Conservation (phyloP, 768 basidiomycete genomes). For the Naganishia vaughanmartiniae region DNA sequence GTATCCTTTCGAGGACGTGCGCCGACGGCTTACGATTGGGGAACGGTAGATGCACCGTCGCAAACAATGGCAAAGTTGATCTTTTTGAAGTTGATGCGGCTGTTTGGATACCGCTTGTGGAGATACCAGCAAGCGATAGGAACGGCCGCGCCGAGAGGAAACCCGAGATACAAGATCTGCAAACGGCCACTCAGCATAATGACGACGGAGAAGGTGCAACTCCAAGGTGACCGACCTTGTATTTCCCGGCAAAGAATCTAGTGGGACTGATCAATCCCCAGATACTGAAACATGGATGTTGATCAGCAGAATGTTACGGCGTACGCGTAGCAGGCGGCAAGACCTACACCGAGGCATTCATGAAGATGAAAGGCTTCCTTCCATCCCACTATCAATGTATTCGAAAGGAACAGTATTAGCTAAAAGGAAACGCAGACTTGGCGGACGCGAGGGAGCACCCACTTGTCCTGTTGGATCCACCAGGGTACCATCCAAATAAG, state of each 20-base stretch:
- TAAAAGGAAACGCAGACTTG: too few relatives aligned
- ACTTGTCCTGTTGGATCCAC: conserved; percentile 46
- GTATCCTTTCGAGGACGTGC: background rate
- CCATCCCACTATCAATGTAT: conserved; percentile 47
- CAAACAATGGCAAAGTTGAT: conserved; percentile 51
- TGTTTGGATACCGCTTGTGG: conserved; percentile 46
- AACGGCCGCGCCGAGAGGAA: conserved; percentile 46
- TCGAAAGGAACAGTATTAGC: background rate
- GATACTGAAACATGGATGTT: conserved; percentile 26
- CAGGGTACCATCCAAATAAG: conserved; percentile 47
- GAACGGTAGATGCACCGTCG: conserved; percentile 49
- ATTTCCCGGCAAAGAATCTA: conserved; percentile 51
- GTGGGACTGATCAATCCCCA: conserved; percentile 48
- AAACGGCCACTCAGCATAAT: background rate
- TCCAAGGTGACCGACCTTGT: conserved; percentile 33
- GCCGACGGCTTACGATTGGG: conserved; percentile 45
- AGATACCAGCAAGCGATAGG: conserved; percentile 44
- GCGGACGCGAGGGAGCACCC: background rate
- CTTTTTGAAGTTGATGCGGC: conserved; percentile 43
- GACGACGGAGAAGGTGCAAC: background rate
- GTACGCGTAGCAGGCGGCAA: background rate
- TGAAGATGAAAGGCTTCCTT: conserved; percentile 49
- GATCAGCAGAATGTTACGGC: too few relatives aligned
- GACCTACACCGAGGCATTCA: conserved; percentile 44
- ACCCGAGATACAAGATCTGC: conserved; percentile 33